phyloP scores from a whole-genome alignment of 768 basidiomycete genomes.

The Kwoniella sp. region DNA sequence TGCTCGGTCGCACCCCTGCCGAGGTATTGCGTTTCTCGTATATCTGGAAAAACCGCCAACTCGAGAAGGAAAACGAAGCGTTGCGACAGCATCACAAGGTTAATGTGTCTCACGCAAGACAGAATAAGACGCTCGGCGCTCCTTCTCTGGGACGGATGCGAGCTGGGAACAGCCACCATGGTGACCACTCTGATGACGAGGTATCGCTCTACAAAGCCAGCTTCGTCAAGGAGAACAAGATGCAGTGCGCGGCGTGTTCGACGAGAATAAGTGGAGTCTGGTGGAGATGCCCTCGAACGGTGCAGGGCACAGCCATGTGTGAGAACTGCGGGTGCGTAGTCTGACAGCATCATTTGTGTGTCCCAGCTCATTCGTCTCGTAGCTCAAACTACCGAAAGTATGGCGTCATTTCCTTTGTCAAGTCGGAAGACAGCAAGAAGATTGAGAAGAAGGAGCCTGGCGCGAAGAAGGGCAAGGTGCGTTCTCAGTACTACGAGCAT shows the following conservation, averaged over 20 bases:
- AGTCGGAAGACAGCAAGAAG: constrained; percentile 50
- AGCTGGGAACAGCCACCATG: constrained; percentile 3
- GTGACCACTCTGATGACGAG: constrained; percentile 62
- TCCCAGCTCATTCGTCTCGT: not conserved
- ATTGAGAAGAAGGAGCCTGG: constrained; percentile 61
- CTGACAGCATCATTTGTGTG: not conserved
- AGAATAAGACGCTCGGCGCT: constrained; percentile 41
- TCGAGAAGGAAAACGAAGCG: constrained; percentile 39
- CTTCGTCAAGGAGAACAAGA: constrained; percentile 55
- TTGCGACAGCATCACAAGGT: constrained; percentile 37
- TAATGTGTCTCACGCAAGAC: constrained; percentile 26
- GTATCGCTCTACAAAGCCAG: constrained; percentile 63
- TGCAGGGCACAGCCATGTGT: constrained; percentile 73
- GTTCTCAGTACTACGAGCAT: no score
- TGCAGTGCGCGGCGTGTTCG: constrained; percentile 72
- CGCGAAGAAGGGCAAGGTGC: constrained; percentile 59
- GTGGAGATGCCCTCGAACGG: constrained; percentile 90
- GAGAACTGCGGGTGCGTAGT: constrained; percentile 69
- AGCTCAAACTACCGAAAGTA: constrained; percentile 83
- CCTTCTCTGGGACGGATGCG: constrained; percentile 36
- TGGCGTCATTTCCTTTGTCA: constrained; percentile 61
- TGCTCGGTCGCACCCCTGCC: constrained; percentile 25
- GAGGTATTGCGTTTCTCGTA: constrained; percentile 47
- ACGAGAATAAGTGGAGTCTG: constrained; percentile 72
- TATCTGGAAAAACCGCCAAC: constrained; percentile 45